Evolutionary conservation across 495 filamentous ascomycete species (phyloP).

Genomic region (Penicillium lividum): DNA sequence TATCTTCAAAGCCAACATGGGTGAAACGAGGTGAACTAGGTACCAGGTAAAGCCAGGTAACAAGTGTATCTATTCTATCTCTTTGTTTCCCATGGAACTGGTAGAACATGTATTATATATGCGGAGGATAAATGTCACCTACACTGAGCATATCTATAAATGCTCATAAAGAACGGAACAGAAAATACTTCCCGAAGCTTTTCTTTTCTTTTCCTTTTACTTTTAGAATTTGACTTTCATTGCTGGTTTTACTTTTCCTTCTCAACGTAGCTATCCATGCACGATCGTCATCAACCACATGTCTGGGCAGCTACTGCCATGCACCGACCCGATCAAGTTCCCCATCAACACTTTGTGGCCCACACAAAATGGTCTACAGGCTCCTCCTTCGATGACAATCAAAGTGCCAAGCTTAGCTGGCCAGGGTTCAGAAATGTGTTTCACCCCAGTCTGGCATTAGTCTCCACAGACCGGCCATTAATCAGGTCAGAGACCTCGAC

Average conservation of each 20-base stretch:
- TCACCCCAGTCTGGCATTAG: conserved; percentile 9
- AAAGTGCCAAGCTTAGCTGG: conserved; percentile 11
- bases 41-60: too few relatives aligned
- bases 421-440: conserved; percentile 8
- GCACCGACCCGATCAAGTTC: conserved; percentile 11
- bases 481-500: conserved; percentile 6
- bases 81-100: neutral
- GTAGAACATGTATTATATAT: neutral
- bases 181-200: neutral
- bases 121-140: neutral
- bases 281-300: conserved; percentile 13
- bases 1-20: neutral
- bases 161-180: neutral
- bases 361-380: conserved; percentile 11
- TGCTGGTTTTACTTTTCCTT: conserved; percentile 4
- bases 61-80: neutral
- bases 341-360: conserved; percentile 21
- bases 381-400: neutral
- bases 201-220: neutral
- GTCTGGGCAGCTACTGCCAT: conserved; percentile 15
- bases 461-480: conserved; percentile 24
- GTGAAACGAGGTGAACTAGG: neutral
- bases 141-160: neutral
- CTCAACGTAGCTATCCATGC: conserved; percentile 16
- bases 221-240: neutral